Percentiles rank a stretch among this genome's conserved stretches.
Conservation (phyloP, 345 rosid genomes). For the Hibiscus mutabilis region DNA sequence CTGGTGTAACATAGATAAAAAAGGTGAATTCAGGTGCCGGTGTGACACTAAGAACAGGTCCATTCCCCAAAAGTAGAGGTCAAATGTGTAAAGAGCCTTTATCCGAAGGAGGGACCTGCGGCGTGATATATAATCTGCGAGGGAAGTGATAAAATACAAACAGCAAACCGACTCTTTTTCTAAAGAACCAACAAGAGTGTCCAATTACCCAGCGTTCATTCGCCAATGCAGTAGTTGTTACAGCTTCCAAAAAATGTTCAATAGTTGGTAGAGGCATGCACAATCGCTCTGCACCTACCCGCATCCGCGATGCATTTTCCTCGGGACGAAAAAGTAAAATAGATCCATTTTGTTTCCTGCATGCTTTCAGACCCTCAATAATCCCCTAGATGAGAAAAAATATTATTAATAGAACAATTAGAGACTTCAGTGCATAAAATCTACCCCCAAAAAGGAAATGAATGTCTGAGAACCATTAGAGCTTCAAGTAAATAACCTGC, state of each 20-base stretch:
- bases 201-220: slow-evolving; percentile 29
- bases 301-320: slow-evolving; percentile 21
- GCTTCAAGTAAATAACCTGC: slow-evolving; percentile 17
- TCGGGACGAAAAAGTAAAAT: slow-evolving; percentile 28
- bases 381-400: slow-evolving; percentile 15
- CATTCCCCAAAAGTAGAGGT: slow-evolving; percentile 25
- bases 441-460: too few relatives aligned
- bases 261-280: slow-evolving; percentile 32
- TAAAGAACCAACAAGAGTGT: not conserved
- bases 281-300: slow-evolving; percentile 24
- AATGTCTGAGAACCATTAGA: not conserved
- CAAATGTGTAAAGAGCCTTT: slow-evolving; percentile 27
- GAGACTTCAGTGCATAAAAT: not conserved
- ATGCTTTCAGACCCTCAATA: slow-evolving; percentile 27
- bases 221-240: slow-evolving; percentile 20
- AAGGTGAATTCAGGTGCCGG: slow-evolving; percentile 24
- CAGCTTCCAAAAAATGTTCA: slow-evolving; percentile 30
- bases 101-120: slow-evolving; percentile 28
- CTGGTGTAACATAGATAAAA: slow-evolving; percentile 24
- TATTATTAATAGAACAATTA: not conserved
- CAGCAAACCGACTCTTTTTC: slow-evolving; percentile 1
- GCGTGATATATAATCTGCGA: not conserved
- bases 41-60: slow-evolving; percentile 23
- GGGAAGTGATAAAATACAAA: not conserved
- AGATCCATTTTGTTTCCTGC: slow-evolving; percentile 25